A percentile compares a stretch with the other conserved stretches of the same genome.
These are phyloP conservation scores for Psilocybe cyanescens DNA, from an alignment of 768 basidiomycete species.

Conservation along the genomic window DNA sequence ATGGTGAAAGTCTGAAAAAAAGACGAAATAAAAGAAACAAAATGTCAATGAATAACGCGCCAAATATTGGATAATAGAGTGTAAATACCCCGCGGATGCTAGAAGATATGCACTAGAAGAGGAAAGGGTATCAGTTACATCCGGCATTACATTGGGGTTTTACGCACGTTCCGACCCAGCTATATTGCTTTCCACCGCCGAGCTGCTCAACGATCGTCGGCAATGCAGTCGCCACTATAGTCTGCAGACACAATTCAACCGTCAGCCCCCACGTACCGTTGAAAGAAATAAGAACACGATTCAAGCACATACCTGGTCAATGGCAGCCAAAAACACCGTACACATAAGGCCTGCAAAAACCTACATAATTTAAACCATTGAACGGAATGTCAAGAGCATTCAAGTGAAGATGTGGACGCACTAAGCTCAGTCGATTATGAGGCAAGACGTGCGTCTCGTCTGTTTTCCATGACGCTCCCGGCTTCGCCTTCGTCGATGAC, in stretches of 20 bases:
- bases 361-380: conserved; percentile 24
- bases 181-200: conserved; percentile 64
- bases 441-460: conserved; percentile 62
- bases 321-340: conserved; percentile 53
- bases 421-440: conserved; percentile 52
- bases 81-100: conserved; percentile 51
- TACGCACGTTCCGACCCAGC: conserved; percentile 73
- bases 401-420: conserved; percentile 25
- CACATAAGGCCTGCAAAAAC: conserved; percentile 52
- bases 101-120: conserved; percentile 70
- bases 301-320: conserved; percentile 56
- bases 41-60: not conserved
- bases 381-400: not conserved
- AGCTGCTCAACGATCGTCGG: conserved; percentile 73
- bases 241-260: conserved; percentile 35
- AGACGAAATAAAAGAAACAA: conserved; percentile 1
- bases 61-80: not conserved
- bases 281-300: not conserved
- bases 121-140: not conserved
- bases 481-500: conserved; percentile 24
- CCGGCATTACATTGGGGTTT: conserved; percentile 8
- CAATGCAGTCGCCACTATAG: conserved; percentile 75
- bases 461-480: conserved; percentile 57
- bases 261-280: not conserved
- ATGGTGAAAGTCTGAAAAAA: conserved; percentile 55